Evolutionary conservation across 2,329 filamentous ascomycete genomes (phyloP).

Genomic region (Trichoderma sp.): DNA sequence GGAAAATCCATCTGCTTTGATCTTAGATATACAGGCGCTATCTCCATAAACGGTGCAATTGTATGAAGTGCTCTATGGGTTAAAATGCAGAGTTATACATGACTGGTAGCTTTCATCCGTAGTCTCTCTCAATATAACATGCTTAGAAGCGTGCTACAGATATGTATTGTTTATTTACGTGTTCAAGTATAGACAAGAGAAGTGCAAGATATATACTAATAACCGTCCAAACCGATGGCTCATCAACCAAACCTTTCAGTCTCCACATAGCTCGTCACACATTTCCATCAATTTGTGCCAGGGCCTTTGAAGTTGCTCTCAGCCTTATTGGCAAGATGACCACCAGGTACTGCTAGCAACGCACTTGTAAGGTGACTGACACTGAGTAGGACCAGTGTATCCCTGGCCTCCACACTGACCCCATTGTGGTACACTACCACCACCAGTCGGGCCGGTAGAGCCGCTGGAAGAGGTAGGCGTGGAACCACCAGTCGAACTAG

Average conservation of each 20-base stretch:
- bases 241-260: not conserved
- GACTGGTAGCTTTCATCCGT: not conserved
- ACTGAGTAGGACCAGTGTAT: constrained; percentile 33
- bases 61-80: not conserved
- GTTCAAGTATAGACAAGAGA: constrained; percentile 8
- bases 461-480: constrained; percentile 16
- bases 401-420: constrained; percentile 36
- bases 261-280: not conserved
- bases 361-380: constrained; percentile 34
- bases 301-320: not conserved
- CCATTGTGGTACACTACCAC: constrained; percentile 32
- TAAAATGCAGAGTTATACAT: not conserved
- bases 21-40: not conserved
- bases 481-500: not conserved
- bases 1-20: not conserved
- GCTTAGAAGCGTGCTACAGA: not conserved
- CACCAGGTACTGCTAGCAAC: constrained; percentile 32
- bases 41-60: not conserved
- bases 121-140: not conserved
- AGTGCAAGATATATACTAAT: constrained; percentile 12
- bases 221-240: not conserved
- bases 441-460: constrained; percentile 25
- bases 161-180: constrained; percentile 9
- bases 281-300: not conserved
- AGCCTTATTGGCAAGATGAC: constrained; percentile 32